Percentiles rank a stretch among this genome's conserved stretches.
Conservation (phyloP, 2,329 filamentous ascomycete species). For the Purpureocillium lavendulum region DNA sequence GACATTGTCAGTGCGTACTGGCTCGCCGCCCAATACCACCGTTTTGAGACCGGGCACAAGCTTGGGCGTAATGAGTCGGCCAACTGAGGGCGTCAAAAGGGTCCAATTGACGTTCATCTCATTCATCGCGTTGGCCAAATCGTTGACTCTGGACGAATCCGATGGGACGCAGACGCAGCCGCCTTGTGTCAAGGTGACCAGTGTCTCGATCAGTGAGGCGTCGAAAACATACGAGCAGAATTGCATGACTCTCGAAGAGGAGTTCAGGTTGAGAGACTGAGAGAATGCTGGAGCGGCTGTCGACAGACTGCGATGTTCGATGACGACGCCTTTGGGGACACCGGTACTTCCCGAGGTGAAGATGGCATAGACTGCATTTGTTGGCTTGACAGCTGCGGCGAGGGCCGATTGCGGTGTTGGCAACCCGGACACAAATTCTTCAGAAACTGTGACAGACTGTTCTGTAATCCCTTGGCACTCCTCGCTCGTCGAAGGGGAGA, state of each 20-base stretch:
- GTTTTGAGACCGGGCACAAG: neutral
- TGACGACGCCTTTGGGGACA: slow-evolving; percentile 15
- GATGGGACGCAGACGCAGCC: slow-evolving; percentile 14
- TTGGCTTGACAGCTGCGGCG: neutral
- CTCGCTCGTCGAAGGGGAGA: neutral
- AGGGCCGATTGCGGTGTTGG: neutral
- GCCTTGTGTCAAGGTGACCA: slow-evolving; percentile 11
- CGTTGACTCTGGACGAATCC: slow-evolving; percentile 8
- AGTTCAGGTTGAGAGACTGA: slow-evolving; percentile 8
- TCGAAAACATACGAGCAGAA: slow-evolving; percentile 44
- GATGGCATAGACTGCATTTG: slow-evolving; percentile 13
- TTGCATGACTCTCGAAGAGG: slow-evolving; percentile 24
- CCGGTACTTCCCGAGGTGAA: slow-evolving; percentile 20
- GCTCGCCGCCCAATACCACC: slow-evolving; percentile 1
- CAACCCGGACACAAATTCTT: neutral
- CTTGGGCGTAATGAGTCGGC: neutral
- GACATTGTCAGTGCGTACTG: neutral
- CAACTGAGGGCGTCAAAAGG: neutral
- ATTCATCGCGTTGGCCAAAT: neutral
- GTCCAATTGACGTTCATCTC: slow-evolving; percentile 1
- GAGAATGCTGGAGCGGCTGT: slow-evolving; percentile 36
- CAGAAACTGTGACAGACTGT: neutral
- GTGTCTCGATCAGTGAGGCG: slow-evolving; percentile 25
- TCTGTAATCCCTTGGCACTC: neutral
- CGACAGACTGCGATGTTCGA: slow-evolving; percentile 33